phyloP scores from a whole-genome alignment of 371 early-diverging fungal genomes.

The Capillidium heterosporum region DNA sequence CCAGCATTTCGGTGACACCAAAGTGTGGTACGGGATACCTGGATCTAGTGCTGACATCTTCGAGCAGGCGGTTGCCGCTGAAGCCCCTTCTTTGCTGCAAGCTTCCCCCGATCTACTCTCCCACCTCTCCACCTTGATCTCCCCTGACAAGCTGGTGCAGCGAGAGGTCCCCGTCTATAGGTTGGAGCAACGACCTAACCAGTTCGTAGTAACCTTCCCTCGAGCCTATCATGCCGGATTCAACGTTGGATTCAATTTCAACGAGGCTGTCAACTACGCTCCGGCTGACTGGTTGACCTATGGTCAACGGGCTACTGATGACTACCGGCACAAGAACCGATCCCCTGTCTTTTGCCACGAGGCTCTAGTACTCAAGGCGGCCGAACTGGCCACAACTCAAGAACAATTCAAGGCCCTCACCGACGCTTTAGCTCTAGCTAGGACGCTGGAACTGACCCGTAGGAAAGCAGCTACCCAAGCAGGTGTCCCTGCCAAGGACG shows the following conservation, averaged over 20 bases:
- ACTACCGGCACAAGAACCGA: conserved; percentile 57
- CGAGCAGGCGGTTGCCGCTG: conserved; percentile 61
- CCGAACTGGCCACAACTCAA: neutral
- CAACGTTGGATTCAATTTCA: conserved; percentile 92
- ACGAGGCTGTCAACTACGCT: conserved; percentile 94
- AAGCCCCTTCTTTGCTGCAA: conserved; percentile 77
- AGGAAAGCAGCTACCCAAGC: neutral
- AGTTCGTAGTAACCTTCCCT: conserved; percentile 91
- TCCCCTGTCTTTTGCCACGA: conserved; percentile 90
- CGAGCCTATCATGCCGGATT: conserved; percentile 91
- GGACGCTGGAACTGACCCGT: neutral
- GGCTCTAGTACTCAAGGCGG: conserved; percentile 38
- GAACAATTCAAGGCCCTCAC: neutral
- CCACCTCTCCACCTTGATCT: conserved; percentile 83
- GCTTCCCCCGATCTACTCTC: conserved; percentile 80
- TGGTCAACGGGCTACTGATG: conserved; percentile 56
- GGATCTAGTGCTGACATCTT: conserved; percentile 59
- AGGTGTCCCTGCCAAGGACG: neutral
- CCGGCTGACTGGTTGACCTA: conserved; percentile 75
- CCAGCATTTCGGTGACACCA: conserved; percentile 89
- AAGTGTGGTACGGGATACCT: conserved; percentile 96
- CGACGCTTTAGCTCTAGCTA: neutral
- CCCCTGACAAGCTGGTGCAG: conserved; percentile 50
- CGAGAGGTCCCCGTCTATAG: conserved; percentile 60
- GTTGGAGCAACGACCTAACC: conserved; percentile 79